Evolutionary conservation across 2,329 filamentous ascomycete genomes (phyloP).

Genomic region (Hymenoscyphus fraxineus): DNA sequence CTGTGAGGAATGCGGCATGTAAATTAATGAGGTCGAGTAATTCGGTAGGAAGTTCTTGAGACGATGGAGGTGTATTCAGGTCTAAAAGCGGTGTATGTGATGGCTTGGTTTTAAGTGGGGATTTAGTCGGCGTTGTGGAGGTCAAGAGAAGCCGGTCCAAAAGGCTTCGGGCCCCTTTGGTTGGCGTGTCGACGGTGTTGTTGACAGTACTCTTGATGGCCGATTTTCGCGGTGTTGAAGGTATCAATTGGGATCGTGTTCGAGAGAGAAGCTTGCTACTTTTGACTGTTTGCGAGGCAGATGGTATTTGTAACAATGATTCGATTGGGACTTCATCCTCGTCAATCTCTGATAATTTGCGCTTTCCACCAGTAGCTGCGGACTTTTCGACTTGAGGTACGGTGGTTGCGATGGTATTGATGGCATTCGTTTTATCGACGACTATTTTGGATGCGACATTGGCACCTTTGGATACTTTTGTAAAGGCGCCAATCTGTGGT

Average conservation of each 20-base stretch:
- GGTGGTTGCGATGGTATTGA: slow-evolving; percentile 34
- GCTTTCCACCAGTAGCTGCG: slow-evolving; percentile 35
- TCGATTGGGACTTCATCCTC: slow-evolving; percentile 23
- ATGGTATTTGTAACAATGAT: slow-evolving; percentile 13
- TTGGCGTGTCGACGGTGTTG: slow-evolving; percentile 30
- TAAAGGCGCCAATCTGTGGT: slow-evolving; percentile 41
- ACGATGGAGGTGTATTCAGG: slow-evolving; percentile 14
- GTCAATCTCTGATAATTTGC: slow-evolving; percentile 24
- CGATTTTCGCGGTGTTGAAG: slow-evolving; percentile 29
- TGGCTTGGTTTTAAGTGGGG: slow-evolving; percentile 17
- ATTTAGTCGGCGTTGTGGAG: slow-evolving; percentile 24
- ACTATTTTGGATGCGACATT: slow-evolving; percentile 31
- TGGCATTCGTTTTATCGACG: slow-evolving; percentile 32
- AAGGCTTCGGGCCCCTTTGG: slow-evolving; percentile 31
- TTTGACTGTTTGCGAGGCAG: slow-evolving; percentile 11
- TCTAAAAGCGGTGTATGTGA: slow-evolving; percentile 19
- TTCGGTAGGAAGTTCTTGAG: slow-evolving; percentile 43
- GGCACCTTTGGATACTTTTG: slow-evolving; percentile 41
- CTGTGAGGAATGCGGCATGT: slow-evolving; percentile 64
- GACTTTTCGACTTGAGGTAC: slow-evolving; percentile 31
- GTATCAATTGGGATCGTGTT: slow-evolving; percentile 15
- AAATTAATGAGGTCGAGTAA: slow-evolving; percentile 59
- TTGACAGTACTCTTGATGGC: slow-evolving; percentile 13
- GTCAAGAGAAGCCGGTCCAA: slow-evolving; percentile 32
- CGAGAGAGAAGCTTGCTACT: slow-evolving; percentile 16